Base-by-base conservation (phyloP, 1,284 basidiomycete genomes). In the Xerocomus amazonicus region DNA sequence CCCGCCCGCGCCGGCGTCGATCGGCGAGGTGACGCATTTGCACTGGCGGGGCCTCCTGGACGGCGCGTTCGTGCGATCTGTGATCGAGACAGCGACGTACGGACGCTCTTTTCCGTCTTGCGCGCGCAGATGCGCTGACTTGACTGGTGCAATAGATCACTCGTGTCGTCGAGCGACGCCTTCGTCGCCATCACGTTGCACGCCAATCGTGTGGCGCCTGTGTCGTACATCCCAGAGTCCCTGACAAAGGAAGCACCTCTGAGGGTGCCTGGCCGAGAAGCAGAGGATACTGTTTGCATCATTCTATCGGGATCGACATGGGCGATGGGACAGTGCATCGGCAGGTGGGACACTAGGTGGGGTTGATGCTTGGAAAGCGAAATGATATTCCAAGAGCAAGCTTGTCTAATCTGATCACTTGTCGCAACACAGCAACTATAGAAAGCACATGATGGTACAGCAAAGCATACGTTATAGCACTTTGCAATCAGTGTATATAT, bases 21-120 rank as follows among this genome's bases (percentile, higher is more conserved):
- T 79, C 9, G 80, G 74, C 2, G 67, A 71, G 26, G 57, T 82
- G 19, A 73, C 70, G 12, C 77, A 78, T 53, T 52, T 87, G 2
- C 68, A 72, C 32, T 88, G 84, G 84, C 65, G 57, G 16, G 85
- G 86, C 1, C 64, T 87, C 26, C 64, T 88, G 28, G 56, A 72
- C 9, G 69, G 75, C 0, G 48, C 40, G 1, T 84, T 87, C 54
- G 70, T 84, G 7, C 74, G 76, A 53, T 63, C 63, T 0, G 60
- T 83, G 23, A 58, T 86, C 14, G 70, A 80, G 32, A 60, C 62
- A 0, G 65, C 70, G 4, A 50, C 66, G 78, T 81, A 46, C 10
- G 53, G 13, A 17, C 33, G 48, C 19, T 41, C 39, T 17, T 43
- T 26, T 12, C 38, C 32, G 32, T 9, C 6, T 45, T 45, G 45